phyloP scores from a whole-genome alignment of 306 rosid species.

The Corylus avellana region DNA sequence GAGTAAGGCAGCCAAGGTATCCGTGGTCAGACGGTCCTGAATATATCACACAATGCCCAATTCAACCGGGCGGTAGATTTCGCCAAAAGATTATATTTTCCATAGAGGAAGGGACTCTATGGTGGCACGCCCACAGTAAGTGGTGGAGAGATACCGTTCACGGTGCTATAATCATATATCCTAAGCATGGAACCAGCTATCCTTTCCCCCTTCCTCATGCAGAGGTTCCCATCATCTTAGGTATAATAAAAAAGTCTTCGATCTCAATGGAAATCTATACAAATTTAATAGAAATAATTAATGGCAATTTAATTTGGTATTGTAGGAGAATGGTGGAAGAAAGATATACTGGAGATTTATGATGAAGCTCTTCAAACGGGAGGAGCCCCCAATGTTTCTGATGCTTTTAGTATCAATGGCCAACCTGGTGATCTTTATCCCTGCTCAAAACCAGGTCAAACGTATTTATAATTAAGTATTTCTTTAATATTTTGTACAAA shows the following conservation, averaged over 20 bases:
- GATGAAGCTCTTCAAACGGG: not conserved
- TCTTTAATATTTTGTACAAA: too few species aligned
- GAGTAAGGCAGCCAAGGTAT: slow-evolving; percentile 44
- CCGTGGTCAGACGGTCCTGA: slow-evolving; percentile 57
- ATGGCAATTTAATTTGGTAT: too few species aligned
- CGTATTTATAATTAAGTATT: too few species aligned
- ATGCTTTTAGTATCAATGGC: slow-evolving; percentile 32
- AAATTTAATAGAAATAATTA: too few species aligned
- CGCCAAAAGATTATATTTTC: slow-evolving; percentile 43
- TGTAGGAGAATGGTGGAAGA: slow-evolving; percentile 40
- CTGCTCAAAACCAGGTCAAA: slow-evolving; percentile 23
- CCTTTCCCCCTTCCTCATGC: slow-evolving; percentile 45
- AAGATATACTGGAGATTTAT: slow-evolving; percentile 22
- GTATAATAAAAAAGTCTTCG: slow-evolving; percentile 21
- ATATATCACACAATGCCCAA: slow-evolving; percentile 56
- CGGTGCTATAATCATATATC: slow-evolving; percentile 49
- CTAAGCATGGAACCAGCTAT: slow-evolving; percentile 25
- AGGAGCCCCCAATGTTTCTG: slow-evolving; percentile 19
- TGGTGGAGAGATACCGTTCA: slow-evolving; percentile 67
- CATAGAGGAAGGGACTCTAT: slow-evolving; percentile 43
- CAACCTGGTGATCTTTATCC: slow-evolving; percentile 38
- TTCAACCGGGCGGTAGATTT: slow-evolving; percentile 38
- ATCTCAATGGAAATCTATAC: not conserved
- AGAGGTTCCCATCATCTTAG: slow-evolving; percentile 48
- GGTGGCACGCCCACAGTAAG: slow-evolving; percentile 79